Evolutionary conservation across 2,329 filamentous ascomycete genomes (phyloP), one percentile per base, ranked within the genome.

Genomic region (Trichoderma lentiforme): DNA sequence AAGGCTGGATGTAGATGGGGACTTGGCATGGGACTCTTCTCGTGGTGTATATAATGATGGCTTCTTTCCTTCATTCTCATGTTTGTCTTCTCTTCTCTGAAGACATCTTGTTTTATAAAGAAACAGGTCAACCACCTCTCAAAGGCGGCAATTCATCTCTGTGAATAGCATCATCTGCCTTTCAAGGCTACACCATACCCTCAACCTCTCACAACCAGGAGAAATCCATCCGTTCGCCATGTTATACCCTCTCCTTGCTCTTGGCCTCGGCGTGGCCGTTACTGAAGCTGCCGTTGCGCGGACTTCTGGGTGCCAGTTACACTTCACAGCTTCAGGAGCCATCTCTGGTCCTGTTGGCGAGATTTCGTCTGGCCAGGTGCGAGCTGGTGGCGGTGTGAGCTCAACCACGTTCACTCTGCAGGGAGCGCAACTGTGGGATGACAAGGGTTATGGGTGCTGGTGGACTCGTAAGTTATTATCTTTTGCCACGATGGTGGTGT

Each of bases 361-460:
- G 77, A 83, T 92, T 47, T 76, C 73, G 67, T 88, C 91, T 78
- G 90, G 91, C 9, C 90, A 92, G 81, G 84, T 76, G 53, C 73
- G 76, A 61, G 74, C 90, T 58, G 86, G 87, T 47, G 86, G 86
- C 56, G 81, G 81, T 26, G 78, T 87, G 14, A 74, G 80, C 5
- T 77, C 83, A 61, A 84, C 84, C 15, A 82, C 84, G 9, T 92
- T 87, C 78, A 89, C 84, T 71, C 84, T 91, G 75, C 82, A 85
- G 73, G 82, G 83, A 18, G 84, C 84, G 66, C 85, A 86, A 26
- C 84, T 92, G 73, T 86, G 83, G 21, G 90, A 92, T 77, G 78
- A 81, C 62, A 83, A 83, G 62, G 86, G 86, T 58, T 84, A 87
- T 71, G 89, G 90, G 24, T 92, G 90, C 77, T 89, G 90, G 79